Conservation (phyloP, 2,329 filamentous ascomycete genomes). For the Diaporthe helianthi region DNA sequence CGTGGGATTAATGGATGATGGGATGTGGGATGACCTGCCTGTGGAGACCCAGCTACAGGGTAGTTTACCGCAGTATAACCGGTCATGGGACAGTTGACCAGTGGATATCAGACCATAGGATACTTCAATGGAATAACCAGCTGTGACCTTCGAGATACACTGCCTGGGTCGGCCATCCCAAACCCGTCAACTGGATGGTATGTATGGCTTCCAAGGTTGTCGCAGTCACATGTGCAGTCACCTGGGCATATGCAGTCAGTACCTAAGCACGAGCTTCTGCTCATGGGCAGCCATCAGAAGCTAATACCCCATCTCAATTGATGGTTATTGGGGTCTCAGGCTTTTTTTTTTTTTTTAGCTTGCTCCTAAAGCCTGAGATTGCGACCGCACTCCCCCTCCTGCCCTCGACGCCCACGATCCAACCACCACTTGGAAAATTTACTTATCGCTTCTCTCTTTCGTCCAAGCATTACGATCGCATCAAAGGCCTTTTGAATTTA, state of each 20-base stretch:
- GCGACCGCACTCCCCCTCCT: background rate
- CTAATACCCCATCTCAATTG: too few relatives aligned
- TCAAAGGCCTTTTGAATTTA: background rate
- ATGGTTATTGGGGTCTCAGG: accelerated
- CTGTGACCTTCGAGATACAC: too few relatives aligned
- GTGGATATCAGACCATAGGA: background rate
- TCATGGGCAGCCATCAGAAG: background rate
- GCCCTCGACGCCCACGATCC: accelerated
- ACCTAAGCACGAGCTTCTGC: background rate
- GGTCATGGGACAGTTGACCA: background rate
- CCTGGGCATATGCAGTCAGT: too few relatives aligned
- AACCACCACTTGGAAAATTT: too few relatives aligned
- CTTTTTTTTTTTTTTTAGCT: too few relatives aligned
- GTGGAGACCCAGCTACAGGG: background rate
- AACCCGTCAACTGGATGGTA: background rate
- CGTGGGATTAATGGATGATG: too few relatives aligned
- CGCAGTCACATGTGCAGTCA: too few relatives aligned
- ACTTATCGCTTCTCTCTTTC: background rate
- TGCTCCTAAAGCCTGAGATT: too few relatives aligned
- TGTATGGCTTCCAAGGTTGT: too few relatives aligned
- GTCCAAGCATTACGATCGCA: background rate
- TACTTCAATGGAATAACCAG: background rate
- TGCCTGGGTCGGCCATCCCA: background rate
- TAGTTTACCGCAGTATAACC: background rate
- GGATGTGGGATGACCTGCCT: too few relatives aligned